Percentiles rank a stretch among this genome's conserved stretches.
These are phyloP conservation scores for Chrysoporthe deuterocubensis DNA, from an alignment of 2,329 filamentous ascomycete genomes.

Conservation along the genomic window DNA sequence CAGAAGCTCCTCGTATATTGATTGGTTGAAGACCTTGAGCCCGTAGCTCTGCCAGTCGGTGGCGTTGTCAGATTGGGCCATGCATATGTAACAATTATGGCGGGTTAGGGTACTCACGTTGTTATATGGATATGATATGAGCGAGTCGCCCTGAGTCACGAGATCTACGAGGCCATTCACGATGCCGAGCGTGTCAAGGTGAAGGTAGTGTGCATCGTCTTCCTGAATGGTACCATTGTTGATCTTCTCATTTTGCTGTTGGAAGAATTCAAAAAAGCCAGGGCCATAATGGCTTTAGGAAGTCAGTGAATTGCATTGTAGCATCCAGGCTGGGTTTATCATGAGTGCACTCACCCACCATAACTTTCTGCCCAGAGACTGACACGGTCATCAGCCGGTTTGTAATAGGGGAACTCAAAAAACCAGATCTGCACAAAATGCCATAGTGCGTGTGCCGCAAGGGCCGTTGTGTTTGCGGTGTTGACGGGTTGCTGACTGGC, in stretches of 20 bases:
- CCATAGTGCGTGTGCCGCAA: conserved; percentile 61
- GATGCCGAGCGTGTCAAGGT: conserved; percentile 56
- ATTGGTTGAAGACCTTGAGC: conserved; percentile 53
- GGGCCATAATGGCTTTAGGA: conserved; percentile 43
- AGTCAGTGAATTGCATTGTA: not conserved
- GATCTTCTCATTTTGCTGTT: conserved; percentile 49
- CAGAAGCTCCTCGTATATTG: conserved; percentile 48
- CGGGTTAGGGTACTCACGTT: conserved; percentile 44
- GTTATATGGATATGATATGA: conserved; percentile 57
- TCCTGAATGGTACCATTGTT: conserved; percentile 27
- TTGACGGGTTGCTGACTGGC: conserved; percentile 43
- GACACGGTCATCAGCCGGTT: conserved; percentile 41
- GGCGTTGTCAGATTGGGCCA: too few relatives aligned
- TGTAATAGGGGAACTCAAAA: conserved; percentile 58
- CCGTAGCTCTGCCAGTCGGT: conserved; percentile 43
- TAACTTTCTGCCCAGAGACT: conserved; percentile 30
- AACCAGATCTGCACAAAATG: conserved; percentile 65
- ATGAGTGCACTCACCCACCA: conserved; percentile 13
- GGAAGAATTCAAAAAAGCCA: conserved; percentile 44
- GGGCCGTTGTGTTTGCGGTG: conserved; percentile 53
- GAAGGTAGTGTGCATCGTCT: conserved; percentile 28
- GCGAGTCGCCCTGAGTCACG: conserved; percentile 50
- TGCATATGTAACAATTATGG: not conserved
- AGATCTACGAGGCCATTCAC: conserved; percentile 61
- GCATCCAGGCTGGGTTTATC: not conserved